phyloP scores from a whole-genome alignment of 2,329 filamentous ascomycete genomes.

The Arthrobotrys sphaeroides region DNA sequence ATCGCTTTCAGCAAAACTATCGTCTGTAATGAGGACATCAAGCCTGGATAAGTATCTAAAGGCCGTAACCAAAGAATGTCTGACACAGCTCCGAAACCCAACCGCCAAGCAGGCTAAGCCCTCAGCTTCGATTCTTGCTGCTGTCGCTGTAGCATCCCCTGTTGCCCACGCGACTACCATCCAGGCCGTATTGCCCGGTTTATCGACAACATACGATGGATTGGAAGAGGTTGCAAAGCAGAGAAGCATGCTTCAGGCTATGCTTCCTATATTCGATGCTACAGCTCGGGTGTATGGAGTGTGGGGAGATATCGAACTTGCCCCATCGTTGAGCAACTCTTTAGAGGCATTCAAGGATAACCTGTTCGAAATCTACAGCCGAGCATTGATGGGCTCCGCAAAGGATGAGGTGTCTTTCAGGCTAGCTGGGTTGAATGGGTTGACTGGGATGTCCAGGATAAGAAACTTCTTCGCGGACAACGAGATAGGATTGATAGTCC shows the following conservation, averaged over 20 bases:
- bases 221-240: slow-evolving; percentile 71
- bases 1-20: slow-evolving; percentile 65
- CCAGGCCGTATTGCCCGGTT: slow-evolving; percentile 67
- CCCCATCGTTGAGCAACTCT: slow-evolving; percentile 62
- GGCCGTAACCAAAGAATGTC: slow-evolving; percentile 73
- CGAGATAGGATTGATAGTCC: slow-evolving; percentile 66
- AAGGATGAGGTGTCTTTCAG: slow-evolving; percentile 67
- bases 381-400: slow-evolving; percentile 66
- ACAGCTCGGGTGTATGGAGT: slow-evolving; percentile 68
- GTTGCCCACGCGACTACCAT: slow-evolving; percentile 68
- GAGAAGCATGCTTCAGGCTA: slow-evolving; percentile 70
- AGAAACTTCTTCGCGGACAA: slow-evolving; percentile 65
- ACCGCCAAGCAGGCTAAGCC: slow-evolving; percentile 75
- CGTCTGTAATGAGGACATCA: slow-evolving; percentile 61
- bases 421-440: slow-evolving; percentile 64
- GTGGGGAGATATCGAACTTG: slow-evolving; percentile 64
- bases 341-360: slow-evolving; percentile 65
- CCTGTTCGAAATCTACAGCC: slow-evolving; percentile 67
- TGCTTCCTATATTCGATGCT: slow-evolving; percentile 69
- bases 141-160: slow-evolving; percentile 67
- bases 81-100: slow-evolving; percentile 74
- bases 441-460: slow-evolving; percentile 64
- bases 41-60: slow-evolving; percentile 68
- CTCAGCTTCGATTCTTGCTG: slow-evolving; percentile 70
- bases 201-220: slow-evolving; percentile 71